Evolutionary conservation across 202 grass and related monocot genomes (phyloP), one percentile per base, ranked within the genome.

Genomic region (Saccharum hybrid): DNA sequence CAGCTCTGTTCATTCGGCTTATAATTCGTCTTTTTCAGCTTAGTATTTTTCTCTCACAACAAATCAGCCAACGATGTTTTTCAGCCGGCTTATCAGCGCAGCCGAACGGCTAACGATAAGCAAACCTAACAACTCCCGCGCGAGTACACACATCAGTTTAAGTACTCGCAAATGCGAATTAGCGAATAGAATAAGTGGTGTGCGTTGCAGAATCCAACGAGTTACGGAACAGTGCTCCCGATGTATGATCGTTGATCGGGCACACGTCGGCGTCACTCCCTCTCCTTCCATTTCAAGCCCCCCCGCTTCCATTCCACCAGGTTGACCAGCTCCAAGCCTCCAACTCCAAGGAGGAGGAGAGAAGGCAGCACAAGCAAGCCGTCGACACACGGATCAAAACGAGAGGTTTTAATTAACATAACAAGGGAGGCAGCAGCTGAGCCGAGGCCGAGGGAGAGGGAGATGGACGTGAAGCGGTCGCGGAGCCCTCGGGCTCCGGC

Each of bases 381-480:
- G 77, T 15, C 19, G 13, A 34, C 68, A 19, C 5, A 79, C 67
- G 41, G 81, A 82, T 88, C 69, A 30, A 63, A 75, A 83, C 75
- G 21, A 52, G 69, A 76, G 48, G 1, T 63, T 14, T 18, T 31
- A 21, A 78, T 38, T 81, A 33, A 61, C 64, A 28, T 6, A 6
- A 18, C 65, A 34, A 43, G 21, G 28, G 28, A 51, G 23, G 23
- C 12, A 14, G 28, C 28, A 28, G 46, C 43, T 14, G 43, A 46
- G 43, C 42, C 10, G 10, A 45, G 41, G 41, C 26, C 28, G 52
- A 4, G 33, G 3, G 57, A 13, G 18, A 1, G 45, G 21, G 22
- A 4, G 68, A 92, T 95, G 88, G 86, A 95, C 83, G 31, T 92
- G 88, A 95, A 88, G 88, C 77, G 83, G 81, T 75, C 45, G 60